These are phyloP conservation scores for Cryptococcus floricola DNA, from an alignment of 1,284 basidiomycete genomes.

Conservation along the genomic window DNA sequence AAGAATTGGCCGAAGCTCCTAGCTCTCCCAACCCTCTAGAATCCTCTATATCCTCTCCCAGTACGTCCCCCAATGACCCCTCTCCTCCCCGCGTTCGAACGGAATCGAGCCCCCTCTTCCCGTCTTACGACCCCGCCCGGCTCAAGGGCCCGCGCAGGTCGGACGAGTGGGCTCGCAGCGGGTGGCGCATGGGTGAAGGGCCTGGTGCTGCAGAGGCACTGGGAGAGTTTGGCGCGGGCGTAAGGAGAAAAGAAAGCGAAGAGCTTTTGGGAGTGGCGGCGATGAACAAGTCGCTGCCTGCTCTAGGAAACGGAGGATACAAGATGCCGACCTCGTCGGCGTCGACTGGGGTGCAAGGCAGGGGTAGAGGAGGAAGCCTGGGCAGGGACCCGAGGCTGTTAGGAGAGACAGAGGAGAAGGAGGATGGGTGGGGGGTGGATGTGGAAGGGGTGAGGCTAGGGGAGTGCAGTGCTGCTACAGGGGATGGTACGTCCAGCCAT, in stretches of 20 bases:
- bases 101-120: slow-evolving; percentile 15
- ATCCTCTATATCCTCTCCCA: neutral
- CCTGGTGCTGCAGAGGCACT: slow-evolving; percentile 37
- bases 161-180: slow-evolving; percentile 38
- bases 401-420: slow-evolving; percentile 16
- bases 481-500: slow-evolving; percentile 33
- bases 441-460: slow-evolving; percentile 43
- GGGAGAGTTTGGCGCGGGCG: slow-evolving; percentile 41
- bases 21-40: slow-evolving; percentile 1
- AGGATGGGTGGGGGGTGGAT: slow-evolving; percentile 39
- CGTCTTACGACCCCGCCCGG: slow-evolving; percentile 2
- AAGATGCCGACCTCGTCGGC: neutral
- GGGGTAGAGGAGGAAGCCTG: slow-evolving; percentile 35
- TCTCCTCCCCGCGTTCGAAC: slow-evolving; percentile 18
- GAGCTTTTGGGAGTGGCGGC: slow-evolving; percentile 15
- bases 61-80: slow-evolving; percentile 3
- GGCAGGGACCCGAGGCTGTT: slow-evolving; percentile 27
- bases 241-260: slow-evolving; percentile 28
- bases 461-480: slow-evolving; percentile 41
- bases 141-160: slow-evolving; percentile 15
- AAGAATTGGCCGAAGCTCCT: slow-evolving; percentile 29
- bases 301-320: neutral
- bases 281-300: neutral
- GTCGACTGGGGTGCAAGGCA: slow-evolving; percentile 6
- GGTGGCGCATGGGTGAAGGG: slow-evolving; percentile 41